phyloP scores from a whole-genome alignment of 495 filamentous ascomycete species.

The Trichocladium antarcticum region DNA sequence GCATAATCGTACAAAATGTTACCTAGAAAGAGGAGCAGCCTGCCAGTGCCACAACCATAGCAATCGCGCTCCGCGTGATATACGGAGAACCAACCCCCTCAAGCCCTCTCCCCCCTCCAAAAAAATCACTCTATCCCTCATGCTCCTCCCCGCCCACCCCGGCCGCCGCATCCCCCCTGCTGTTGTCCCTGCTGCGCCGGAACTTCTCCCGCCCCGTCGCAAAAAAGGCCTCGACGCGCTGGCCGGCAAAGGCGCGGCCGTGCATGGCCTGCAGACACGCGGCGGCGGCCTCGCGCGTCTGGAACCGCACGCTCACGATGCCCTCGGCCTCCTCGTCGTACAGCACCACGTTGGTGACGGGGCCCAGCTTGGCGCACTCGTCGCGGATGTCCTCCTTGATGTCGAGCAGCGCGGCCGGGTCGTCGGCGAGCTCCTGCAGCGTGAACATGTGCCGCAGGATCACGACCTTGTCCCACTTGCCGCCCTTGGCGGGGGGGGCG shows the following conservation, averaged over 20 bases:
- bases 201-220: constrained; percentile 67
- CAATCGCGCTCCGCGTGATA: too few species aligned
- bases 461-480: constrained; percentile 65
- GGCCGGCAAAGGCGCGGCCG: constrained; percentile 66
- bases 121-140: constrained; percentile 18
- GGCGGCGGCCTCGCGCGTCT: constrained; percentile 53
- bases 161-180: constrained; percentile 19
- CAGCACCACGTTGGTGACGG: constrained; percentile 81
- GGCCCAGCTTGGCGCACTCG: constrained; percentile 76
- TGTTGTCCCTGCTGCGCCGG: constrained; percentile 46
- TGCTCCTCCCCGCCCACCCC: constrained; percentile 20
- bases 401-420: constrained; percentile 71
- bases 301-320: constrained; percentile 73
- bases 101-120: constrained; percentile 3
- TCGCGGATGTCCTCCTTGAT: constrained; percentile 91
- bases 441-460: constrained; percentile 95
- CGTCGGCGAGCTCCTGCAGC: constrained; percentile 69
- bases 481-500: constrained; percentile 32
- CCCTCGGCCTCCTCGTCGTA: constrained; percentile 84
- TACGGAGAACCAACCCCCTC: too few species aligned
- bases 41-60: neutral
- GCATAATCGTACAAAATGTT: neutral
- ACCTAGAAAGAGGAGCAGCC: neutral
- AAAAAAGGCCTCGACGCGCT: constrained; percentile 65
- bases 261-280: constrained; percentile 68